Conservation (phyloP, 73 alveolate genomes). For the Paramecium sonneborni region DNA sequence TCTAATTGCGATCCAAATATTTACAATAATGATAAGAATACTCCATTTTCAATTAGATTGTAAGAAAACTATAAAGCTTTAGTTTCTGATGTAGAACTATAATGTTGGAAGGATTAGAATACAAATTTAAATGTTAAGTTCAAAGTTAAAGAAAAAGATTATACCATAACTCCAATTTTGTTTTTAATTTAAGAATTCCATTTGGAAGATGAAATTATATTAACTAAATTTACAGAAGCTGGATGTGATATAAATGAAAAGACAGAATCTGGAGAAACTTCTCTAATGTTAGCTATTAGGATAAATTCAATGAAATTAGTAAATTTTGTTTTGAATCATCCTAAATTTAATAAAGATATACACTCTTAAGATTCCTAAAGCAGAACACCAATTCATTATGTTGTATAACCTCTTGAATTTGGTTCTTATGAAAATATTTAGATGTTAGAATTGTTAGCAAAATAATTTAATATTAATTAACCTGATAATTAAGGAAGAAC, state of each 20-base stretch:
- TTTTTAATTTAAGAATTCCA: background rate
- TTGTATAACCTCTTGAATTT: conserved; percentile 81
- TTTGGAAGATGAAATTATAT: background rate
- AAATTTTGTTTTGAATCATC: conserved; percentile 59
- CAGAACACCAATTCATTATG: conserved; percentile 79
- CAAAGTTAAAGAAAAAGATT: background rate
- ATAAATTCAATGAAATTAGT: conserved; percentile 78
- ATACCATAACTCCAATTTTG: background rate
- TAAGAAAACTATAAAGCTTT: background rate
- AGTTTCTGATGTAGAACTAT: background rate
- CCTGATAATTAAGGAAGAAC: conserved; percentile 83
- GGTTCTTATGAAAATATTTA: conserved; percentile 94
- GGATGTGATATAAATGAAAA: conserved; percentile 68
- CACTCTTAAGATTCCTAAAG: conserved; percentile 76
- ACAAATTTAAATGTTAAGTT: background rate
- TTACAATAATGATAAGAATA: conserved; percentile 23
- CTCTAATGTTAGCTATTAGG: conserved; percentile 78
- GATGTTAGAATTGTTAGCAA: conserved; percentile 67
- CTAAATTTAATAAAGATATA: conserved; percentile 54
- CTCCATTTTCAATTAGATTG: conserved; percentile 60
- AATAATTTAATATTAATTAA: conserved; percentile 49
- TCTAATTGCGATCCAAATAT: conserved; percentile 36
- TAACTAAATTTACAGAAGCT: background rate
- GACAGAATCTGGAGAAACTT: conserved; percentile 80
- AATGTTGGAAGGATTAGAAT: background rate